Evolutionary conservation across 768 basidiomycete genomes (phyloP).

Genomic region (Tubosaeta brunneosetosa): DNA sequence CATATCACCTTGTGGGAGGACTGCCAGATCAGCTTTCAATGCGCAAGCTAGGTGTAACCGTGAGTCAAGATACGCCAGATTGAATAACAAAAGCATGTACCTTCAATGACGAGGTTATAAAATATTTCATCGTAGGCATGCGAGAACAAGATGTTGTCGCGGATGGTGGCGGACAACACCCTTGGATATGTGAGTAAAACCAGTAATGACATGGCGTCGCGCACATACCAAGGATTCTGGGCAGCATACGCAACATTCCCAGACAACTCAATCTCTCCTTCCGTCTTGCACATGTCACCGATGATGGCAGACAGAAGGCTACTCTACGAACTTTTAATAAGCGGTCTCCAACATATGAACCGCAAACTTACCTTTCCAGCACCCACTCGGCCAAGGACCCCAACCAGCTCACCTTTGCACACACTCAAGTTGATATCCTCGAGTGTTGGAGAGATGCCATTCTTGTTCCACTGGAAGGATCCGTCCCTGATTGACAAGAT

Average conservation of each 20-base stretch:
- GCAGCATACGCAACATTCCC: constrained; percentile 80
- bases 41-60: constrained; percentile 61
- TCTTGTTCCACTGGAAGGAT: constrained; percentile 77
- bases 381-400: constrained; percentile 85
- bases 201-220: background rate
- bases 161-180: constrained; percentile 81
- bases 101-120: constrained; percentile 78
- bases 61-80: background rate
- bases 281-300: constrained; percentile 77
- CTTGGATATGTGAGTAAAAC: constrained; percentile 29
- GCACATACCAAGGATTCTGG: constrained; percentile 75
- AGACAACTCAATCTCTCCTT: constrained; percentile 65
- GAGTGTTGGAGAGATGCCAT: constrained; percentile 53
- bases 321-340: constrained; percentile 38
- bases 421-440: constrained; percentile 73
- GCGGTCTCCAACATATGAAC: background rate
- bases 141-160: constrained; percentile 90
- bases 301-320: constrained; percentile 76
- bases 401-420: constrained; percentile 80
- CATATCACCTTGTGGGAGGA: constrained; percentile 77
- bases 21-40: constrained; percentile 69
- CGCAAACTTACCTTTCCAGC: constrained; percentile 66
- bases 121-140: constrained; percentile 83
- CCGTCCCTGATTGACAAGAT: constrained; percentile 68
- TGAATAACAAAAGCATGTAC: constrained; percentile 28